Evolutionary conservation across 2,329 filamentous ascomycete genomes (phyloP).

Genomic region (Didymella glomerata): DNA sequence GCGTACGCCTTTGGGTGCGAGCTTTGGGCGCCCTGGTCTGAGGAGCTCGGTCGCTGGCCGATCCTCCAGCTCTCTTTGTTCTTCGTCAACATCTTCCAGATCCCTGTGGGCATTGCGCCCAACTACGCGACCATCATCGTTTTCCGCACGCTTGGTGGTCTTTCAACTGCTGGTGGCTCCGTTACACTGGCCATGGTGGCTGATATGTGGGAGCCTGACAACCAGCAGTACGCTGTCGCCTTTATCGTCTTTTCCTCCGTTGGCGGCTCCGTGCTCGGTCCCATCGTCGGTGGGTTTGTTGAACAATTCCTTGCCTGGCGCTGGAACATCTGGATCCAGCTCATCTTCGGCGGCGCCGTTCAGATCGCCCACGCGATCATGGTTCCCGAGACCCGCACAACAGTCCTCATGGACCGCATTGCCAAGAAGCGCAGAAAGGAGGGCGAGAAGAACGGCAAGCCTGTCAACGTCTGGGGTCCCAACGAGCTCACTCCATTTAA

Average conservation of each 20-base stretch:
- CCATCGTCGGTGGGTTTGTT: constrained; percentile 80
- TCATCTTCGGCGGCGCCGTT: constrained; percentile 78
- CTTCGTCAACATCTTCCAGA: constrained; percentile 79
- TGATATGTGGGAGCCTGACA: constrained; percentile 62
- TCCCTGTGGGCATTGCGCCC: constrained; percentile 70
- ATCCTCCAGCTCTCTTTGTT: constrained; percentile 77
- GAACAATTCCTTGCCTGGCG: constrained; percentile 74
- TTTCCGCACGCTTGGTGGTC: constrained; percentile 58
- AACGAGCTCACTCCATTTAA: constrained; percentile 67
- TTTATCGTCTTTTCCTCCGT: constrained; percentile 79
- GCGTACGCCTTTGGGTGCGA: constrained; percentile 87
- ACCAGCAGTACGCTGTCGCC: constrained; percentile 30
- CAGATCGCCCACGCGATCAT: constrained; percentile 72
- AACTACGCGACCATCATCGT: constrained; percentile 77
- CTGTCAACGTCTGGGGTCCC: constrained; percentile 73
- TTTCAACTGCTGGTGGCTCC: constrained; percentile 67
- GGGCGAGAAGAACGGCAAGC: constrained; percentile 66
- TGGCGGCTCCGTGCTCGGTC: constrained; percentile 77
- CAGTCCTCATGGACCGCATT: constrained; percentile 79
- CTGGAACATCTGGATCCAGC: constrained; percentile 86
- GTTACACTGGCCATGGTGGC: constrained; percentile 72
- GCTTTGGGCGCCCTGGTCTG: constrained; percentile 87
- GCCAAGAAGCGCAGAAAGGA: constrained; percentile 76
- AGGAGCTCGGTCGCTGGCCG: constrained; percentile 80
- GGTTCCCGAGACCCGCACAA: constrained; percentile 81